A percentile compares a stretch with the other conserved stretches of the same genome.
Conservation (phyloP, 768 basidiomycete genomes). For the Podaxis sp. region DNA sequence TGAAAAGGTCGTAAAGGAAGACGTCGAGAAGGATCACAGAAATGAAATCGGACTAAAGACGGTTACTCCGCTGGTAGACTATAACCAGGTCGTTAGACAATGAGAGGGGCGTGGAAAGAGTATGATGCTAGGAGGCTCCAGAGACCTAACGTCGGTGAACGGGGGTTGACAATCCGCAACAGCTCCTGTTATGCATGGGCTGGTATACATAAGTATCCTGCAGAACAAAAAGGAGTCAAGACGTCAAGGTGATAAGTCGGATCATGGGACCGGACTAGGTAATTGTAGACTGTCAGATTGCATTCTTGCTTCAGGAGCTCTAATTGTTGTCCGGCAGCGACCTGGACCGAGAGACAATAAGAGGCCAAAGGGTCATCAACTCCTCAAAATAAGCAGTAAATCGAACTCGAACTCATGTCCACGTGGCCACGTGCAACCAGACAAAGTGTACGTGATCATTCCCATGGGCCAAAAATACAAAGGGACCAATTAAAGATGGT, state of each 20-base stretch:
- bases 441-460: background rate
- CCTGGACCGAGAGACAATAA: slow-evolving; percentile 1
- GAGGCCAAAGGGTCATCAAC: background rate
- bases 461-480: background rate
- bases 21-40: slow-evolving; percentile 1
- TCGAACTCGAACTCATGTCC: background rate
- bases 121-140: slow-evolving; percentile 7
- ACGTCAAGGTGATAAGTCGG: background rate
- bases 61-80: background rate
- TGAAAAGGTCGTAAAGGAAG: background rate
- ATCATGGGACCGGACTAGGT: background rate
- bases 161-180: background rate
- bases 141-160: slow-evolving; percentile 9
- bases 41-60: slow-evolving; percentile 4
- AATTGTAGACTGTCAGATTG: background rate
- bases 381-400: background rate
- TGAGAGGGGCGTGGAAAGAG: background rate
- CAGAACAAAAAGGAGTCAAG: slow-evolving; percentile 20
- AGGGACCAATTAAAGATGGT: background rate
- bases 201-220: slow-evolving; percentile 15
- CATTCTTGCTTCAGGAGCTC: slow-evolving; percentile 4
- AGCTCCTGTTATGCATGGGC: background rate
- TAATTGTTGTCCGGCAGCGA: slow-evolving; percentile 3
- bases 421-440: background rate
- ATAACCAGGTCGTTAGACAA: background rate